phyloP scores from a whole-genome alignment of 768 basidiomycete genomes.

The Podaxis sp. region DNA sequence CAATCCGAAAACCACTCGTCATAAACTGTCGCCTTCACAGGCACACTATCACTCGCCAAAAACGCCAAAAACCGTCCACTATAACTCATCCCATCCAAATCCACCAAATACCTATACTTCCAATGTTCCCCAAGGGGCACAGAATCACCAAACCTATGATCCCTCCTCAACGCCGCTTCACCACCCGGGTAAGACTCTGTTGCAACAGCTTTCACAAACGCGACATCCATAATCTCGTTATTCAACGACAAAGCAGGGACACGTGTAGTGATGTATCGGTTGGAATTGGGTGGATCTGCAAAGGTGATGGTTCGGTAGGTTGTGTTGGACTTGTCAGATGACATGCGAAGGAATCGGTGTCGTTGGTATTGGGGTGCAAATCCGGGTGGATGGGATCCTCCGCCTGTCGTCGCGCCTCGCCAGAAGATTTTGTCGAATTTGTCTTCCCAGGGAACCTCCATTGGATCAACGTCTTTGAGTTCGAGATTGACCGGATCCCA shows the following conservation, averaged over 20 bases:
- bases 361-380: constrained; percentile 84
- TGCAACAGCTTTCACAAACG: constrained; percentile 74
- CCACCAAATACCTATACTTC: constrained; percentile 85
- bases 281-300: constrained; percentile 18
- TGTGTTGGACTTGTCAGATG: constrained; percentile 51
- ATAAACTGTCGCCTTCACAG: constrained; percentile 84
- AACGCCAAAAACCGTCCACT: constrained; percentile 82
- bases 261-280: constrained; percentile 3
- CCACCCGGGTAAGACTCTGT: constrained; percentile 73
- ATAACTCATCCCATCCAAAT: constrained; percentile 91
- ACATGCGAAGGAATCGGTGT: constrained; percentile 81
- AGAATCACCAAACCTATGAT: constrained; percentile 67
- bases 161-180: constrained; percentile 53
- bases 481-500: constrained; percentile 81
- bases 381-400: constrained; percentile 83
- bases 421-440: constrained; percentile 91
- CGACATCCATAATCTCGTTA: constrained; percentile 77
- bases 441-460: constrained; percentile 87
- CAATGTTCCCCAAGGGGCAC: constrained; percentile 81
- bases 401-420: constrained; percentile 95
- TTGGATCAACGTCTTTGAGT: constrained; percentile 74
- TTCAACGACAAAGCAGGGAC: constrained; percentile 45
- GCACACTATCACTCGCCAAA: constrained; percentile 78
- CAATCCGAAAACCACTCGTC: constrained; percentile 84
- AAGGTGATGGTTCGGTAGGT: constrained; percentile 39